Conservation (phyloP, 495 filamentous ascomycete genomes). For the Physcia stellaris region DNA sequence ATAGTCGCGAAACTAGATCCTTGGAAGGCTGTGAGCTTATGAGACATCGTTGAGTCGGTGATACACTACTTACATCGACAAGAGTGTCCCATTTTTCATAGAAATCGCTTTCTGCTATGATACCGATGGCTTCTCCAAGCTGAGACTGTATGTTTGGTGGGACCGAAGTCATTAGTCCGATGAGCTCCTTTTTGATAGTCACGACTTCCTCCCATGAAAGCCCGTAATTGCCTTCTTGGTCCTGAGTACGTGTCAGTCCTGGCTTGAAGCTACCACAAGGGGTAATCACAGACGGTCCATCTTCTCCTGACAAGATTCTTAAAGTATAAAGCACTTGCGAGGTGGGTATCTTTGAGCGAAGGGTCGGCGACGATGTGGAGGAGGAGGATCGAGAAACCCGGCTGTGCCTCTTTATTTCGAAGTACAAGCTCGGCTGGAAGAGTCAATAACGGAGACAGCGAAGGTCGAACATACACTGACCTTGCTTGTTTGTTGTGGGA, state of each 20-base stretch:
- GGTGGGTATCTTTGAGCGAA: constrained; percentile 53
- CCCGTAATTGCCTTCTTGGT: constrained; percentile 87
- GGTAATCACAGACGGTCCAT: constrained; percentile 66
- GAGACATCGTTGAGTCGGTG: not conserved
- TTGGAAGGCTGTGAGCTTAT: constrained; percentile 15
- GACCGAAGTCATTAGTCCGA: constrained; percentile 90
- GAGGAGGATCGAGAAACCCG: constrained; percentile 74
- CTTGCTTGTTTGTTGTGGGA: constrained; percentile 73
- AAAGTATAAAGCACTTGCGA: constrained; percentile 88
- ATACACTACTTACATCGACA: constrained; percentile 43
- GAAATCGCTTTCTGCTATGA: constrained; percentile 97
- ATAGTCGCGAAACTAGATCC: constrained; percentile 82
- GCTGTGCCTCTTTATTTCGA: constrained; percentile 59
- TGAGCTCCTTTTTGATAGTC: constrained; percentile 85
- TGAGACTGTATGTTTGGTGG: constrained; percentile 79
- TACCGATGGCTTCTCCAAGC: constrained; percentile 88
- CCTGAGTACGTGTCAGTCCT: no score
- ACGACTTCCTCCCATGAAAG: constrained; percentile 64
- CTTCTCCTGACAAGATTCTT: constrained; percentile 94
- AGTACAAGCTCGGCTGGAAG: constrained; percentile 64
- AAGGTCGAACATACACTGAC: constrained; percentile 31
- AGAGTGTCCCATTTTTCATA: constrained; percentile 90
- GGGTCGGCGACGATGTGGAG: constrained; percentile 76
- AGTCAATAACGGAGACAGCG: not conserved
- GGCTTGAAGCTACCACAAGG: no score